Evolutionary conservation across 208 protist species (phyloP).

Genomic region (Entamoeba histolytica): DNA sequence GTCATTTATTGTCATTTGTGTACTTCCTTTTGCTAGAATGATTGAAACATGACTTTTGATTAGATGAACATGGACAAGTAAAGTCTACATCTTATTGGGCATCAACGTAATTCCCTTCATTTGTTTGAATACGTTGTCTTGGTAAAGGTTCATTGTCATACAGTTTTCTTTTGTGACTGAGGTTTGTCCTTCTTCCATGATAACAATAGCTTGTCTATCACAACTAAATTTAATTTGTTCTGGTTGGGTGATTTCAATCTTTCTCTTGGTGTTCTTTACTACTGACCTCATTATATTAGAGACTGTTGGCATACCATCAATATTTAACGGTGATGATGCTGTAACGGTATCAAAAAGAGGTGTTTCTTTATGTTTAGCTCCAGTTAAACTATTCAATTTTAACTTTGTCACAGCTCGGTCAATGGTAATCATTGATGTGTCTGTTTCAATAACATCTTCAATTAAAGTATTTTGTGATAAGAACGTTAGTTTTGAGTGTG

Average conservation of each 20-base stretch:
- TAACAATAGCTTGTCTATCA: not conserved
- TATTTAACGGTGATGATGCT: not conserved
- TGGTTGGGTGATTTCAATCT: not conserved
- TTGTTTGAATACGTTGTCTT: not conserved
- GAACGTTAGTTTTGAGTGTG: not conserved
- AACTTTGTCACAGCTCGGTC: not conserved
- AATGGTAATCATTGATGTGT: not conserved
- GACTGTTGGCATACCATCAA: not conserved
- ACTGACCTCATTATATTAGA: not conserved
- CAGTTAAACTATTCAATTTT: not conserved
- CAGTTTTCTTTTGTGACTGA: not conserved
- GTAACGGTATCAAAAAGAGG: not conserved
- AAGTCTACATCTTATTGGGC: not conserved
- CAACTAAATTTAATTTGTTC: not conserved
- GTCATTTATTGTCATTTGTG: not conserved
- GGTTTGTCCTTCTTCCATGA: not conserved
- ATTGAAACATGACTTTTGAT: not conserved
- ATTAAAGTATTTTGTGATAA: not conserved
- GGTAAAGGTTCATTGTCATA: not conserved
- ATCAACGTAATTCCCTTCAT: not conserved
- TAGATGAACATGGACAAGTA: not conserved
- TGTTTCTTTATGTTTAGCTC: not conserved
- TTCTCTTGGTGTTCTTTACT: not conserved
- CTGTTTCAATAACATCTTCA: not conserved
- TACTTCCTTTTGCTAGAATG: not conserved